Conservation (phyloP, 2,329 filamentous ascomycete genomes). For the Fonsecaea nubica region DNA sequence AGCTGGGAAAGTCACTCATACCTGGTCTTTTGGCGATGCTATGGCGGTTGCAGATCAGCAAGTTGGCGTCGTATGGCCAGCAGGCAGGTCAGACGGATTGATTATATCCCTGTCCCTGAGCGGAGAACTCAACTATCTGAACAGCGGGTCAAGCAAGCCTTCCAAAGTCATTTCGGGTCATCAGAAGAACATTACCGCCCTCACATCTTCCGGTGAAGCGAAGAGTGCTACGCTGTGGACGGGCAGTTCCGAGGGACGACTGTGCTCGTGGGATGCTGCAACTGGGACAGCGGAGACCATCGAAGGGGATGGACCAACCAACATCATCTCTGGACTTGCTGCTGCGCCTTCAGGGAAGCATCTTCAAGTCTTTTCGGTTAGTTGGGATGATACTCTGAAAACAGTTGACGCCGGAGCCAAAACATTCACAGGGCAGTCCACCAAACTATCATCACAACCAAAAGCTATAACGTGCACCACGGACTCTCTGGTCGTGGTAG, state of each 20-base stretch:
- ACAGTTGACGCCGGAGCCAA: constrained; percentile 75
- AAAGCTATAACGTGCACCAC: constrained; percentile 70
- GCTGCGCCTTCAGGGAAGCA: constrained; percentile 50
- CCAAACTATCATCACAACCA: constrained; percentile 78
- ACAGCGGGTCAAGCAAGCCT: constrained; percentile 72
- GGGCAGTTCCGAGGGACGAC: constrained; percentile 88
- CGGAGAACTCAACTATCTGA: constrained; percentile 88
- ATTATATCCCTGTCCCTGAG: constrained; percentile 88
- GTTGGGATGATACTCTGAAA: constrained; percentile 91
- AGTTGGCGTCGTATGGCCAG: constrained; percentile 90
- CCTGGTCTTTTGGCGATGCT: constrained; percentile 79
- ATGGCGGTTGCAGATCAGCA: constrained; percentile 83
- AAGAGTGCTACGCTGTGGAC: constrained; percentile 72
- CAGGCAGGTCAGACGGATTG: constrained; percentile 79
- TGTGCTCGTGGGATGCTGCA: constrained; percentile 81
- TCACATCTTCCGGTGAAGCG: constrained; percentile 62
- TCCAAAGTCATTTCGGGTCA: constrained; percentile 80
- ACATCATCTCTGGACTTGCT: constrained; percentile 81
- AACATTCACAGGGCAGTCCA: constrained; percentile 73
- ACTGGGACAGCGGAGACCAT: constrained; percentile 72
- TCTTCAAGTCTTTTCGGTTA: constrained; percentile 78
- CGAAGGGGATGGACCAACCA: constrained; percentile 82
- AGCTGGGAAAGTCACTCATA: constrained; percentile 75
- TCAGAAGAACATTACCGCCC: constrained; percentile 85
- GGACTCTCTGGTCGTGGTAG: constrained; percentile 62